Base-by-base conservation (phyloP, 305 asterid genomes). In the Solanum hybrid region DNA sequence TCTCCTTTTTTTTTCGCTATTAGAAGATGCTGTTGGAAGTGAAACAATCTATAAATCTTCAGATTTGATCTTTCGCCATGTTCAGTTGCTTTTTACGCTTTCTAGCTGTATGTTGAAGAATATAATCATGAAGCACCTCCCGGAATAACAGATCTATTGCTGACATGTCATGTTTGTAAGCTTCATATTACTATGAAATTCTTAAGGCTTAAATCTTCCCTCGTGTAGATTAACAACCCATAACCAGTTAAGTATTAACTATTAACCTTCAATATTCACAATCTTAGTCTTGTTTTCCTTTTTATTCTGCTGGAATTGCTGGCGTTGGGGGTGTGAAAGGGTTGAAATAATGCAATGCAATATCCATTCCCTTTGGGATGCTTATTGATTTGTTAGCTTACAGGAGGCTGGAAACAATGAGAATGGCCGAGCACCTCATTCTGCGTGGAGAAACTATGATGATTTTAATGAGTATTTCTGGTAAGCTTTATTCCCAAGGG, bases 391-490 rank as follows among this genome's bases (percentile, higher is more conserved):
- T 91, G 86, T 91, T 91, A 85, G 86, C 92, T 74, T 90, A 78
- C 93, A 97, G 99, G 99, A 97, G 95, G 98, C 99, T 91, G 91
- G 92, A 82, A 95, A 96, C 95, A 97, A 97, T 90, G 93, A 95
- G 36, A 97, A 97, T 87, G 99, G 99, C 61, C 93, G 96, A 90
- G 99, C 99, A 84, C 96, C 99, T 69, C 99, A 97, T 95, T 97
- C 99, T 35, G 98, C 98, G 31, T 97, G 99, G 99, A 94, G 99
- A 95, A 97, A 97, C 89, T 97, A 97, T 91, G 99, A 97, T 77
- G 99, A 97, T 93, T 97, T 97, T 89, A 97, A 97, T 89, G 99
- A 97, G 92, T 97, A 93, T 92, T 97, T 97, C 93, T 97, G 99
- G 99, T 97, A 94, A 90, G 95, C 85, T 90, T 46, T 90, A 29